Percentiles rank a stretch among this genome's conserved stretches.
Evolutionary conservation across 371 early-diverging fungal species (phyloP).

Genomic region (Mortierella polycephala): DNA sequence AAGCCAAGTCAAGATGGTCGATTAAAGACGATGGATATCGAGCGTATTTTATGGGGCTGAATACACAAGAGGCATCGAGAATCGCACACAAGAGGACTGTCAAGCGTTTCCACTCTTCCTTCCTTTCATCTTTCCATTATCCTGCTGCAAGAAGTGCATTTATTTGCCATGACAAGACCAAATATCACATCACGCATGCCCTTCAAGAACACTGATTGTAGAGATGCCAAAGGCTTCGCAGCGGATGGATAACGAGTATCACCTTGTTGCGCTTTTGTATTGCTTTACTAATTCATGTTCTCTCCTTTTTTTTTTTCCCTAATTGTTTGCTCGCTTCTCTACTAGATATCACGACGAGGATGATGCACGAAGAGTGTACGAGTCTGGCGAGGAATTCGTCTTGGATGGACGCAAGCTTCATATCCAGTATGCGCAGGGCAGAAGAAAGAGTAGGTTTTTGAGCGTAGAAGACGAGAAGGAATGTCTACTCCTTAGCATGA

Average conservation of each 20-base stretch:
- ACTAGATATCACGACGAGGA: conserved; percentile 42
- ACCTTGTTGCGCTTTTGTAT: too few relatives aligned
- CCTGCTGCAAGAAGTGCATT: too few relatives aligned
- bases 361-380: conserved; percentile 38
- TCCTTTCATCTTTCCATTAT: too few relatives aligned
- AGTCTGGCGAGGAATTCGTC: conserved; percentile 28
- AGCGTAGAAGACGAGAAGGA: not conserved
- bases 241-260: not conserved
- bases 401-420: conserved; percentile 38
- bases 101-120: too few relatives aligned
- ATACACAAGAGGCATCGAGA: too few relatives aligned
- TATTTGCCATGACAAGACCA: not conserved
- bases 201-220: conserved; percentile 7
- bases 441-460: conserved; percentile 39
- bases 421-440: conserved; percentile 41
- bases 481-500: not conserved
- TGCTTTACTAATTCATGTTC: not conserved
- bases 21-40: not conserved
- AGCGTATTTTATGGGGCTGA: too few relatives aligned
- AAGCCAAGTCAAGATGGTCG: conserved; percentile 5
- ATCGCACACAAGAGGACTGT: too few relatives aligned
- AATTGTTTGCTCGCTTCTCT: conserved; percentile 2
- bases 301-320: not conserved
- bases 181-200: not conserved
- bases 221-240: conserved; percentile 1